A percentile compares a stretch with the other conserved stretches of the same genome.
phyloP scores from a whole-genome alignment of 305 asterid genomes.

The Fraxinus floribunda region DNA sequence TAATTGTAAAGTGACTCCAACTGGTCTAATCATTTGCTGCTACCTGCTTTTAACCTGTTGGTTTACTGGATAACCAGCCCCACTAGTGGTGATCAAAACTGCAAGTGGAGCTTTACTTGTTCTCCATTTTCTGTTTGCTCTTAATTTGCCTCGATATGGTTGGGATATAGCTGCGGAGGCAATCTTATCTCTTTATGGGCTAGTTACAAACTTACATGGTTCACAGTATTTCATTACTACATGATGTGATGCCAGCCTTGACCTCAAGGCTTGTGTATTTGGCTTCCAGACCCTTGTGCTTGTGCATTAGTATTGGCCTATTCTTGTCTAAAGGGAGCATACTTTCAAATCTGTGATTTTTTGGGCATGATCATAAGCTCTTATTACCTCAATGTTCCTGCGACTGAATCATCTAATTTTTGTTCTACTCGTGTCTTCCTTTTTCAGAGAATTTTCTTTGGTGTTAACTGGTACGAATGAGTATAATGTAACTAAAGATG shows the following conservation, averaged over 20 bases:
- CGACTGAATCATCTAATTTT: slow-evolving; percentile 18
- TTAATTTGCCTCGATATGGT: not conserved
- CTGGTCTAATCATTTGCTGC: slow-evolving; percentile 18
- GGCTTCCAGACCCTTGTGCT: not conserved
- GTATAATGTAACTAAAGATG: slow-evolving; percentile 75
- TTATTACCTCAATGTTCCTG: not conserved
- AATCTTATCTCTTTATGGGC: slow-evolving; percentile 15
- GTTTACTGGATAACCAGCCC: not conserved
- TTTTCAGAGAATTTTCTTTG: slow-evolving; percentile 57
- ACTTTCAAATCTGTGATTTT: slow-evolving; percentile 3
- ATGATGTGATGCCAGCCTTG: not conserved
- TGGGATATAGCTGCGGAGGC: not conserved
- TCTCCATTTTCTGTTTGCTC: not conserved
- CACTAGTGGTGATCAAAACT: not conserved
- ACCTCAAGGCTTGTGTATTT: not conserved
- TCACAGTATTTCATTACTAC: not conserved
- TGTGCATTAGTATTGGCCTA: not conserved
- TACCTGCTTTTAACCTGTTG: slow-evolving; percentile 10
- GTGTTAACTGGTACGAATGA: slow-evolving; percentile 81
- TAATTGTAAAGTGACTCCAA: slow-evolving; percentile 20
- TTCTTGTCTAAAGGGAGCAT: slow-evolving; percentile 1
- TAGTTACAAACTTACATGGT: not conserved
- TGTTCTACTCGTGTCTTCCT: slow-evolving; percentile 21
- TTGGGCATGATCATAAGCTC: slow-evolving; percentile 12
- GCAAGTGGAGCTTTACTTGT: not conserved